Conservation (phyloP, 768 basidiomycete species). For the Suillus sp. region DNA sequence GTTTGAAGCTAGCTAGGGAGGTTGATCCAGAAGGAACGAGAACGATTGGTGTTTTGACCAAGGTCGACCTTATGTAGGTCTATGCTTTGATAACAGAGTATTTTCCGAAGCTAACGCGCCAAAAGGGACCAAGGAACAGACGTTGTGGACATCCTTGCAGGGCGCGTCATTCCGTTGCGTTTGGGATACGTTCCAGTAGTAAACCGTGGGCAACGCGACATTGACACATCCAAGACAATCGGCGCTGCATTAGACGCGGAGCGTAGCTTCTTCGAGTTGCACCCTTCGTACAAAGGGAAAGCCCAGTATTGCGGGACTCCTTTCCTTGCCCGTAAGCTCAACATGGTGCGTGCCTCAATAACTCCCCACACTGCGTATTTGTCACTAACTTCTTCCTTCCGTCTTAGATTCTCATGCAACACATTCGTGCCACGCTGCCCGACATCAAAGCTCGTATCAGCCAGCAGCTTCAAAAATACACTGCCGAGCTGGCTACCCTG, state of each 20-base stretch:
- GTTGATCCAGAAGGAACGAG: constrained; percentile 96
- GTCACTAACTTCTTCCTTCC: background rate
- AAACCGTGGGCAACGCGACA: constrained; percentile 97
- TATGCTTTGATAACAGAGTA: background rate
- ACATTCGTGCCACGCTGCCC: constrained; percentile 95
- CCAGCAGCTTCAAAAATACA: constrained; percentile 89
- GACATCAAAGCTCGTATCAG: constrained; percentile 97
- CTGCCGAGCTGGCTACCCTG: constrained; percentile 76
- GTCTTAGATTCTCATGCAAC: constrained; percentile 94
- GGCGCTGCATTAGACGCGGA: constrained; percentile 84
- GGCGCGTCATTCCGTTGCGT: constrained; percentile 93
- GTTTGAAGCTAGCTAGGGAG: constrained; percentile 92
- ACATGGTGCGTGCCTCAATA: constrained; percentile 62
- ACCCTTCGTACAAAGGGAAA: constrained; percentile 90
- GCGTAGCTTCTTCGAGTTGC: constrained; percentile 92
- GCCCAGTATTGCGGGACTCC: constrained; percentile 97
- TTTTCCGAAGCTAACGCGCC: constrained; percentile 17
- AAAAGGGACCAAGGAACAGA: constrained; percentile 94
- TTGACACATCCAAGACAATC: constrained; percentile 88
- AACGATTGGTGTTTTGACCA: constrained; percentile 98
- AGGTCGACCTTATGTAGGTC: constrained; percentile 95
- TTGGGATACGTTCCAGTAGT: constrained; percentile 98
- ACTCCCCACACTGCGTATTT: no score
- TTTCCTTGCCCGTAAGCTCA: constrained; percentile 92
- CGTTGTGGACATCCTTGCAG: constrained; percentile 98